Base-by-base conservation (phyloP, 257 asterid genomes). In the Phtheirospermum japonicum region DNA sequence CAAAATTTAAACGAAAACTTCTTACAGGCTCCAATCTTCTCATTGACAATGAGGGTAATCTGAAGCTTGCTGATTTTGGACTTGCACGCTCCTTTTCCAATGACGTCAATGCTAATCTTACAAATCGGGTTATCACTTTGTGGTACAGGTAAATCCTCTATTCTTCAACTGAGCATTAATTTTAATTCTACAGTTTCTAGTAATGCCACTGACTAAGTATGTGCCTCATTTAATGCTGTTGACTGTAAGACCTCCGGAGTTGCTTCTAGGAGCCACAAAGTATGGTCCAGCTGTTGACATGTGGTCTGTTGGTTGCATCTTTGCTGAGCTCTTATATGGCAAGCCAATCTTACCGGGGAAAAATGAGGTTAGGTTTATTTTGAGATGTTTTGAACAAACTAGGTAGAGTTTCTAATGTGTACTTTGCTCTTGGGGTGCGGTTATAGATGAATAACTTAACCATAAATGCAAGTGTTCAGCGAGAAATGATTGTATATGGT, bases 261-360 rank as follows among this genome's bases (percentile, higher is more conserved):
- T 92, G 75, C 91, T 92, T 66, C 95, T 92, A 57, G 98, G 98
- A 75, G 93, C 96, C 75, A 92, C 95, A 28, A 86, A 89, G 71
- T 92, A 92, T 76, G 98, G 97, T 60, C 94, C 98, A 40, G 83
- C 97, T 36, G 97, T 92, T 69, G 98, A 92, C 81, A 81, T 92
- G 98, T 92, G 98, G 98, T 92, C 98, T 17, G 98, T 88, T 64
- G 98, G 98, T 69, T 92, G 98, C 73, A 88, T 92, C 68, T 92
- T 92, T 73, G 97, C 97, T 57, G 98, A 92, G 74, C 95, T 92
- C 67, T 75, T 92, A 81, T 58, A 74, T 58, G 98, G 93, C 48
- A 92, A 85, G 57, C 95, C 97, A 11, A 92, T 92, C 68, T 80
- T 92, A 73, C 78, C 90, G 0, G 98, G 97, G 37, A 92, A 85